phyloP scores from a whole-genome alignment of 2,329 filamentous ascomycete species.

The Colletotrichum tropicale region DNA sequence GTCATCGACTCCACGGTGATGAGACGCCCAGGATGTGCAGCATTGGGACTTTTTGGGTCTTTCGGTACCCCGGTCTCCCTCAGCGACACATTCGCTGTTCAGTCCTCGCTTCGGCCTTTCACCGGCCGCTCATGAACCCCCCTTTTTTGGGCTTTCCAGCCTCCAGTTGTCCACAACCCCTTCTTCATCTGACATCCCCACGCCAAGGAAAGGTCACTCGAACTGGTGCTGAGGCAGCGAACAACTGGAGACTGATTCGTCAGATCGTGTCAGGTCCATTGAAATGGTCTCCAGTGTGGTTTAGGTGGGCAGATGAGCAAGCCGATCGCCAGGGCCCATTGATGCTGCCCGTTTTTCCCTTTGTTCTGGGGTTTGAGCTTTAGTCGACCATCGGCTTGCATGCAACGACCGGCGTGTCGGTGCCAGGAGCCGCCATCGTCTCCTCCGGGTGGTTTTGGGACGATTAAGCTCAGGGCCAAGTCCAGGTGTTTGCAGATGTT shows the following conservation, averaged over 20 bases:
- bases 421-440: background rate
- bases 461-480: conserved; percentile 15
- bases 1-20: conserved; percentile 18
- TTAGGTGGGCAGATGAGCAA: background rate
- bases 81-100: background rate
- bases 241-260: background rate
- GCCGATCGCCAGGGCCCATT: background rate
- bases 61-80: background rate
- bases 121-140: background rate
- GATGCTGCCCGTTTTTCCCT: background rate
- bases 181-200: conserved; percentile 17
- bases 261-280: background rate
- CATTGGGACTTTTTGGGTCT: background rate
- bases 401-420: background rate
- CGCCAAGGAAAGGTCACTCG: conserved; percentile 6
- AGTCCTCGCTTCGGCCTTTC: conserved; percentile 14
- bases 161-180: background rate
- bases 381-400: background rate
- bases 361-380: background rate
- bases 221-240: background rate
- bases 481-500: background rate
- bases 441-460: background rate
- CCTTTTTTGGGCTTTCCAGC: background rate
- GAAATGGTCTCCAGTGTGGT: background rate
- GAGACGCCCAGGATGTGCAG: conserved; percentile 4